Conservation (phyloP, 2,329 filamentous ascomycete species). For the Pochonia chlamydosporia region DNA sequence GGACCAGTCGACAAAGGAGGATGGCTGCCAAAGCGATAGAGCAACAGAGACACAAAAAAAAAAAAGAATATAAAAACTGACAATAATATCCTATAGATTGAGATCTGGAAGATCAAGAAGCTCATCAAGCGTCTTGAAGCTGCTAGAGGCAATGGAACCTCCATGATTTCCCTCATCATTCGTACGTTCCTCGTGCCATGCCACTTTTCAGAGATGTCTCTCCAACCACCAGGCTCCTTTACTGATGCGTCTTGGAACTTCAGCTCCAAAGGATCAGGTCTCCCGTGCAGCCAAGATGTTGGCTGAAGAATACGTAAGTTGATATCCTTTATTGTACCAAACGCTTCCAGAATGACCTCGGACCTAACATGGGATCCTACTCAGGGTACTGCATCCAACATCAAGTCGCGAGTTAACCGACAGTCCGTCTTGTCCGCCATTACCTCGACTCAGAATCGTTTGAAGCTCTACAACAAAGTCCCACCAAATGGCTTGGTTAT, state of each 20-base stretch:
- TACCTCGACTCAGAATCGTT: slow-evolving; percentile 96
- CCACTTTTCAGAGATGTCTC: too few species aligned
- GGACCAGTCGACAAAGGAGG: not conserved
- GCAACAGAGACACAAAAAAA: not conserved
- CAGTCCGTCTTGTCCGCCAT: slow-evolving; percentile 97
- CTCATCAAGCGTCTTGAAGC: slow-evolving; percentile 97
- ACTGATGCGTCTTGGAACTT: slow-evolving; percentile 5
- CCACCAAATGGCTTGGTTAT: slow-evolving; percentile 95
- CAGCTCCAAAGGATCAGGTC: slow-evolving; percentile 96
- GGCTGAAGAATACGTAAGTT: slow-evolving; percentile 95
- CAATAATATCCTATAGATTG: slow-evolving; percentile 42
- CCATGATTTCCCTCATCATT: slow-evolving; percentile 99
- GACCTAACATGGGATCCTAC: slow-evolving; percentile 13
- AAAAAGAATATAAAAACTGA: slow-evolving; percentile 3
- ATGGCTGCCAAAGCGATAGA: not conserved
- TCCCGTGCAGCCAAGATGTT: slow-evolving; percentile 98
- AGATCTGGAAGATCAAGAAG: slow-evolving; percentile 99
- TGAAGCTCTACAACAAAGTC: slow-evolving; percentile 99
- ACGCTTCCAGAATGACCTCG: not conserved
- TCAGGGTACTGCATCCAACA: slow-evolving; percentile 95
- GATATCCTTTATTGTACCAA: not conserved
- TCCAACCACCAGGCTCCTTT: not conserved
- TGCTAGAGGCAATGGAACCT: slow-evolving; percentile 95
- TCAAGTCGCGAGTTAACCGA: slow-evolving; percentile 98
- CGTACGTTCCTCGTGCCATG: too few species aligned